These are phyloP conservation scores for Pythium oligandrum DNA, from an alignment of 352 stramenopile genomes.

Conservation along the genomic window DNA sequence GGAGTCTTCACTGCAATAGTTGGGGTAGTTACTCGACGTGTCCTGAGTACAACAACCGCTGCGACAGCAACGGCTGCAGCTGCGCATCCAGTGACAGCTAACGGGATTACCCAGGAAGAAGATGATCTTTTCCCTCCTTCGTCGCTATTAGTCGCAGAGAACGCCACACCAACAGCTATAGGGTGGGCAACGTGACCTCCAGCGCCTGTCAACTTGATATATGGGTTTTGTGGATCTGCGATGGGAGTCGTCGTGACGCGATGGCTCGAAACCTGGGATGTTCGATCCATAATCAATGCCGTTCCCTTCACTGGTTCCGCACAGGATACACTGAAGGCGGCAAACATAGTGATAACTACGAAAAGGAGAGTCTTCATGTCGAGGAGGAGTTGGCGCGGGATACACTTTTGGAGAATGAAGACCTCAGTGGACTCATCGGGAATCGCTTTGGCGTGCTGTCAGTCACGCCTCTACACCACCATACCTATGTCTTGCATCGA, in stretches of 20 bases:
- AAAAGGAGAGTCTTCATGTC: too few relatives aligned
- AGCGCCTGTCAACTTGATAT: slow-evolving; percentile 12
- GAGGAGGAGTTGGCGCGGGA: too few relatives aligned
- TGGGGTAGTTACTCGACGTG: slow-evolving; percentile 12
- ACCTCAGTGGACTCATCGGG: too few relatives aligned
- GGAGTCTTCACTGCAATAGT: slow-evolving; percentile 12
- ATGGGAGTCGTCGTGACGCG: background rate
- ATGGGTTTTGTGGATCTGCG: slow-evolving; percentile 14
- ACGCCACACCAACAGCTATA: slow-evolving; percentile 9
- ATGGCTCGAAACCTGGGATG: too few relatives aligned
- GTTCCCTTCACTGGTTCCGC: too few relatives aligned
- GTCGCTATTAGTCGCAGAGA: slow-evolving; percentile 11
- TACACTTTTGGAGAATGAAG: too few relatives aligned
- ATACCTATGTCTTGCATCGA: too few relatives aligned
- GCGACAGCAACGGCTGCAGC: slow-evolving; percentile 35
- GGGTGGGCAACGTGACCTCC: background rate
- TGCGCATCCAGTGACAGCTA: slow-evolving; percentile 32
- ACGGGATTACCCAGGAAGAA: slow-evolving; percentile 14
- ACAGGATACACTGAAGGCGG: too few relatives aligned
- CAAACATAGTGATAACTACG: too few relatives aligned
- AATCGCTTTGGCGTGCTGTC: too few relatives aligned
- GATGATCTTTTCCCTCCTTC: background rate
- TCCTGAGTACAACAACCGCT: slow-evolving; percentile 35
- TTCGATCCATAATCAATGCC: too few relatives aligned
- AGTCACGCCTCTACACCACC: too few relatives aligned